Evolutionary conservation across 208 protist species (phyloP).

Genomic region (Leishmania aethiopica): DNA sequence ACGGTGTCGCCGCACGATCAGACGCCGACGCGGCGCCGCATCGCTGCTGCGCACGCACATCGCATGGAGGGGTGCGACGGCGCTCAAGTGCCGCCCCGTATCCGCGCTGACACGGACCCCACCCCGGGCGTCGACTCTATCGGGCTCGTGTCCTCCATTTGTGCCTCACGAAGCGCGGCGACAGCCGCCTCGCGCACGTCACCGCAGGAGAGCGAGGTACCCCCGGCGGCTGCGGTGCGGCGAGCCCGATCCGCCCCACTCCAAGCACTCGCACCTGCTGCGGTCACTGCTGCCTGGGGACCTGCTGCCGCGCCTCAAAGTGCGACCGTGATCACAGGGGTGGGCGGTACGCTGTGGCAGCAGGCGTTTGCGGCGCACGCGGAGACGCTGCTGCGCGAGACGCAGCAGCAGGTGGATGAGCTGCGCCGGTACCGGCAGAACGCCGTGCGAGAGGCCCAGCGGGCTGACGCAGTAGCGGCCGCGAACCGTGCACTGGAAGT

Average conservation of each 20-base stretch:
- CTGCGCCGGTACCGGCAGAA: conserved; percentile 12
- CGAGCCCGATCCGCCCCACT: not conserved
- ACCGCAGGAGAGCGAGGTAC: not conserved
- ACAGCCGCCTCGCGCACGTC: not conserved
- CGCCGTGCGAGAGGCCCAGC: conserved; percentile 10
- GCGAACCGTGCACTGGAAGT: conserved; percentile 3
- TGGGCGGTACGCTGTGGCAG: conserved; percentile 17
- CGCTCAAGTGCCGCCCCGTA: not conserved
- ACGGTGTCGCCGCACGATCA: not conserved
- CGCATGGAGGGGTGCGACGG: not conserved
- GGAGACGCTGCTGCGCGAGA: conserved; percentile 20
- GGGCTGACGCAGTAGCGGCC: conserved; percentile 5
- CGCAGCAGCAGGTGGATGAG: conserved; percentile 23
- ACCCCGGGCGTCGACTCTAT: not conserved
- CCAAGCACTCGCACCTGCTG: not conserved
- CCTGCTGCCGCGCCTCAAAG: not conserved
- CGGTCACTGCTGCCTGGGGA: not conserved
- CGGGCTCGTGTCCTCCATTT: conserved; percentile 1
- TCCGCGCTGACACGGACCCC: not conserved
- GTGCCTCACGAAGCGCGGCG: not conserved
- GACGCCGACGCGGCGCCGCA: not conserved
- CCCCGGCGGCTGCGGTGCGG: not conserved
- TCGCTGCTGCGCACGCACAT: not conserved
- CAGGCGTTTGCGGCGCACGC: conserved; percentile 15
- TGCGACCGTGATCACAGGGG: not conserved